These are phyloP conservation scores for Massarina eburnea DNA, from an alignment of 2,329 filamentous ascomycete species.

Conservation along the genomic window DNA sequence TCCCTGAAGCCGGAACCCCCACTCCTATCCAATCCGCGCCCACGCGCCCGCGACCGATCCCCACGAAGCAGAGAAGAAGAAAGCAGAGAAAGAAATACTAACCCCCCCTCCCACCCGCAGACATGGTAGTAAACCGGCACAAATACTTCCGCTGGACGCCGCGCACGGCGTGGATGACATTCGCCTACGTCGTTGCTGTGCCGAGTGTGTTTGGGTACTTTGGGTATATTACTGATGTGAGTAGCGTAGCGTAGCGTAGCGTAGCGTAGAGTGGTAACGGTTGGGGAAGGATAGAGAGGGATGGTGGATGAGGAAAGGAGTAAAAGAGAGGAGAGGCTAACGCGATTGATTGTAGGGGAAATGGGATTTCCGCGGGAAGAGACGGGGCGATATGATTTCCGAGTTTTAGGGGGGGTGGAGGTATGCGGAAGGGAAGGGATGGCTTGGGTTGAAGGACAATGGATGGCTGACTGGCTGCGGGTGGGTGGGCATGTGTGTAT, in stretches of 20 bases:
- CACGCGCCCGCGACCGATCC: background rate
- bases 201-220: conserved; percentile 70
- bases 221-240: conserved; percentile 83
- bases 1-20: conserved; percentile 16
- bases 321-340: conserved; percentile 7
- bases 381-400: conserved; percentile 77
- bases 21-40: too few species aligned
- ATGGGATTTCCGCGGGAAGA: conserved; percentile 82
- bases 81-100: conserved; percentile 13
- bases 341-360: conserved; percentile 69
- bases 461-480: background rate
- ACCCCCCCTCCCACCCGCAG: too few species aligned
- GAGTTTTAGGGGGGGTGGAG: conserved; percentile 62
- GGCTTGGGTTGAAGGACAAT: too few species aligned
- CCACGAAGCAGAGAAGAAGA: background rate
- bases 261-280: too few species aligned
- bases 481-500: background rate
- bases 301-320: conserved; percentile 8
- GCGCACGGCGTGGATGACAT: conserved; percentile 75
- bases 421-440: background rate
- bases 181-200: conserved; percentile 74
- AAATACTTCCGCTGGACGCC: conserved; percentile 95
- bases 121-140: conserved; percentile 81
- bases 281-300: too few species aligned
- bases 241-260: conserved; percentile 47